Percentiles rank a stretch among this genome's conserved stretches.
Conservation (phyloP, 257 asterid species). For the Ilex asprella region DNA sequence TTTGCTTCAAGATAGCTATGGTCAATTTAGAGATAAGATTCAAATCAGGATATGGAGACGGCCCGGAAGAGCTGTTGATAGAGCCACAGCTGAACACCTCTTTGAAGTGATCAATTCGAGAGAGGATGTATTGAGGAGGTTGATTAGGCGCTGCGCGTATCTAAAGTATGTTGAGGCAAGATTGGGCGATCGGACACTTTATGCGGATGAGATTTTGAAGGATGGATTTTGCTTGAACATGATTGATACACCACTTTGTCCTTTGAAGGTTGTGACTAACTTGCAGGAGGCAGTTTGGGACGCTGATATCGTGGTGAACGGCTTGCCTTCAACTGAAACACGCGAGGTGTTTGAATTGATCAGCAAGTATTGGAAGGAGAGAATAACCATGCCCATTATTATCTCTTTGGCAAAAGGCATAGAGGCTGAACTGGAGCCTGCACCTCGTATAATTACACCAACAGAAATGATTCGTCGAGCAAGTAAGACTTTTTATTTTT, state of each 20-base stretch:
- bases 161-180: slow-evolving; percentile 84
- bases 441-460: slow-evolving; percentile 79
- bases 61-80: slow-evolving; percentile 57
- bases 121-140: slow-evolving; percentile 73
- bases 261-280: slow-evolving; percentile 82
- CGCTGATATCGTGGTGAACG: slow-evolving; percentile 79
- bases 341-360: slow-evolving; percentile 73
- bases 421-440: slow-evolving; percentile 69
- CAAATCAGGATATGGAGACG: slow-evolving; percentile 83
- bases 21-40: slow-evolving; percentile 61
- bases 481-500: slow-evolving; percentile 37
- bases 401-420: slow-evolving; percentile 87
- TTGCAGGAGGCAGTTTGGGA: slow-evolving; percentile 98
- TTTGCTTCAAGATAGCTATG: slow-evolving; percentile 75
- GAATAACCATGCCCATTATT: slow-evolving; percentile 54
- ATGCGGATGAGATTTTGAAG: slow-evolving; percentile 78
- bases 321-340: slow-evolving; percentile 92
- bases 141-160: slow-evolving; percentile 85
- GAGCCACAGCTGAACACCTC: slow-evolving; percentile 63
- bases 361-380: slow-evolving; percentile 78
- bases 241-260: slow-evolving; percentile 90
- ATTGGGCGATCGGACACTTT: slow-evolving; percentile 71
- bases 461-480: slow-evolving; percentile 80
- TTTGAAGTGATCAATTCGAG: slow-evolving; percentile 86
- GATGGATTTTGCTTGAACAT: slow-evolving; percentile 88